Percentiles rank a stretch among this genome's conserved stretches.
These are phyloP conservation scores for Pseudonitzschia pungens DNA, from an alignment of 108 stramenopile species.

Conservation along the genomic window DNA sequence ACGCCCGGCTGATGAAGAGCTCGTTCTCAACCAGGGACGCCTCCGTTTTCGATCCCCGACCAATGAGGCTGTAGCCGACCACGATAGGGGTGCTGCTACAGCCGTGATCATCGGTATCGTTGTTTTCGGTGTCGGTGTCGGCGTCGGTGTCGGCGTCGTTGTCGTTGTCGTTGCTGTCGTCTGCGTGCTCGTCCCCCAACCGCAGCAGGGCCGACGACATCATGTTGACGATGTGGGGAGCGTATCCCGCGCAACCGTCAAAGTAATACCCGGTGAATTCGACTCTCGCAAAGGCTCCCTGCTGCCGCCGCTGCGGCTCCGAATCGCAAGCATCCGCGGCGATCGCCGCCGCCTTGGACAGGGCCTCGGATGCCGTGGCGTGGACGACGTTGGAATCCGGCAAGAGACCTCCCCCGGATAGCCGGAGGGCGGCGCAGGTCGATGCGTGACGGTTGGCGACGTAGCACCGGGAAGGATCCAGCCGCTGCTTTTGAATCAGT, in stretches of 20 bases:
- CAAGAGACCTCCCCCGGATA: constrained; percentile 5
- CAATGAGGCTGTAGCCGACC: constrained; percentile 48
- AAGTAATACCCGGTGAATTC: constrained; percentile 42
- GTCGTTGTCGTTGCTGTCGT: neutral
- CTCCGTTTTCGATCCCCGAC: constrained; percentile 20
- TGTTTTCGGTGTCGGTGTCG: constrained; percentile 11
- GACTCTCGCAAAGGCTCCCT: too few species aligned
- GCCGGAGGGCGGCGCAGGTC: constrained; percentile 30
- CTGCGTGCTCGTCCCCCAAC: neutral
- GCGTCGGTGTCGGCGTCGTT: neutral
- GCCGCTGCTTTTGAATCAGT: constrained; percentile 24
- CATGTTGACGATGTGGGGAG: constrained; percentile 48
- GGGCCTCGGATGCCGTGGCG: constrained; percentile 37
- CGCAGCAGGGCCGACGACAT: constrained; percentile 43
- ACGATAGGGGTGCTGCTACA: too few species aligned
- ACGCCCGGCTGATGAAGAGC: constrained; percentile 26
- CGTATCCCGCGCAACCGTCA: constrained; percentile 50
- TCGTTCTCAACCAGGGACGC: constrained; percentile 48
- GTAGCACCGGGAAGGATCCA: constrained; percentile 21
- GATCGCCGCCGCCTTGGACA: neutral
- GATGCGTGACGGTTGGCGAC: constrained; percentile 54
- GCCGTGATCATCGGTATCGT: too few species aligned
- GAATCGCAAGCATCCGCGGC: too few species aligned
- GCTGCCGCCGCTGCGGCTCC: neutral
- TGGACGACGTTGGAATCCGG: constrained; percentile 41